These are phyloP conservation scores for Pholiota conissans DNA, from an alignment of 768 basidiomycete species.

Conservation along the genomic window DNA sequence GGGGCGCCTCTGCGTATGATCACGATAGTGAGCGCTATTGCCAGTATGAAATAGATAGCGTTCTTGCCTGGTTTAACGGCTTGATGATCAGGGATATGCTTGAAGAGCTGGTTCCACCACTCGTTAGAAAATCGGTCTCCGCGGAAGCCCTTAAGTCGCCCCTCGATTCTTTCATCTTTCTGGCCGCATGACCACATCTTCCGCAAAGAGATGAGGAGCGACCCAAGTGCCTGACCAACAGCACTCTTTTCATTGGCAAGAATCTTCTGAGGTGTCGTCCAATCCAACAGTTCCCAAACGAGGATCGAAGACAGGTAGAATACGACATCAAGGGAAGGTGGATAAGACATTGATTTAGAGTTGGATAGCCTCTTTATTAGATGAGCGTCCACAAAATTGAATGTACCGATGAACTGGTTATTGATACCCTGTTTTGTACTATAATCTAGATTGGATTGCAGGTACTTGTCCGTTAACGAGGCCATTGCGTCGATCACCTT, in stretches of 20 bases:
- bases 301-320: not conserved
- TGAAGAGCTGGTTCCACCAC: not conserved
- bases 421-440: not conserved
- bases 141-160: not conserved
- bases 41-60: too few species aligned
- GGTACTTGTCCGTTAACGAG: not conserved
- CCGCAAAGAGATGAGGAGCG: not conserved
- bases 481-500: not conserved
- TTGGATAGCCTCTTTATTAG: not conserved
- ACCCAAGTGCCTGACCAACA: not conserved
- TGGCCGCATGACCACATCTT: not conserved
- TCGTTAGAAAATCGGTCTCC: not conserved
- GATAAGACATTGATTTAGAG: too few species aligned
- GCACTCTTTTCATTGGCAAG: not conserved
- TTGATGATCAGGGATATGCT: too few species aligned
- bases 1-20: too few species aligned
- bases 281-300: not conserved
- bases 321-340: not conserved
- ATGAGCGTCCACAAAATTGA: not conserved
- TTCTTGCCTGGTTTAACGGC: too few species aligned
- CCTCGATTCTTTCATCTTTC: not conserved
- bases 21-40: too few species aligned
- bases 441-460: not conserved
- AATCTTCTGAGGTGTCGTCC: not conserved
- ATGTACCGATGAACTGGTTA: not conserved